Percentiles rank a stretch among this genome's conserved stretches.
phyloP scores from a whole-genome alignment of 768 basidiomycete species.

The Agaricus sinodeliciosus region DNA sequence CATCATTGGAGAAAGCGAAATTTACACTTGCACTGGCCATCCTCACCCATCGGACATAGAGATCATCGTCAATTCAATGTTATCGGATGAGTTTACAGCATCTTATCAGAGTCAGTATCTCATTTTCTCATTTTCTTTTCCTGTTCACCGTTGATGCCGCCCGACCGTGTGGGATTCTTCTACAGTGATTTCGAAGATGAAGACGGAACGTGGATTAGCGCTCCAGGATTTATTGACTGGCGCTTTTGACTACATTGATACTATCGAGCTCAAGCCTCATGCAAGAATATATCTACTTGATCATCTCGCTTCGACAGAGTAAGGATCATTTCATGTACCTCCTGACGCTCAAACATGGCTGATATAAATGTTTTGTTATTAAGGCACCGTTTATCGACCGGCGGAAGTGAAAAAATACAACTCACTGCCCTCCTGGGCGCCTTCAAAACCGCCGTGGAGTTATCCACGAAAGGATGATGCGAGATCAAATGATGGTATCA shows the following conservation, averaged over 20 bases:
- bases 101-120: conserved; percentile 65
- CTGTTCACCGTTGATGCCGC: not conserved
- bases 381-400: conserved; percentile 88
- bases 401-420: conserved; percentile 92
- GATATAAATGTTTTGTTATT: not conserved
- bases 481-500: conserved; percentile 1
- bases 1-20: conserved; percentile 76
- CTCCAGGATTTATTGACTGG: conserved; percentile 91
- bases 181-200: conserved; percentile 79
- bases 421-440: conserved; percentile 85
- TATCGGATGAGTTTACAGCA: conserved; percentile 91
- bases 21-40: conserved; percentile 95
- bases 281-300: conserved; percentile 91
- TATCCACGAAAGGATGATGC: conserved; percentile 39
- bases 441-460: conserved; percentile 89
- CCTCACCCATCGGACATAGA: conserved; percentile 96
- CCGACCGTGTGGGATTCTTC: not conserved
- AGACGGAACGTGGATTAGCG: conserved; percentile 89
- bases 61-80: conserved; percentile 90
- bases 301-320: conserved; percentile 95
- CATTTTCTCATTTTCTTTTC: not conserved
- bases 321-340: conserved; percentile 23
- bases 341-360: not conserved
- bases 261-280: conserved; percentile 77
- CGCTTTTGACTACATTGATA: conserved; percentile 84